Percentiles rank a stretch among this genome's conserved stretches.
These are phyloP conservation scores for Cladosporium velox DNA, from an alignment of 2,329 filamentous ascomycete genomes.

Conservation along the genomic window DNA sequence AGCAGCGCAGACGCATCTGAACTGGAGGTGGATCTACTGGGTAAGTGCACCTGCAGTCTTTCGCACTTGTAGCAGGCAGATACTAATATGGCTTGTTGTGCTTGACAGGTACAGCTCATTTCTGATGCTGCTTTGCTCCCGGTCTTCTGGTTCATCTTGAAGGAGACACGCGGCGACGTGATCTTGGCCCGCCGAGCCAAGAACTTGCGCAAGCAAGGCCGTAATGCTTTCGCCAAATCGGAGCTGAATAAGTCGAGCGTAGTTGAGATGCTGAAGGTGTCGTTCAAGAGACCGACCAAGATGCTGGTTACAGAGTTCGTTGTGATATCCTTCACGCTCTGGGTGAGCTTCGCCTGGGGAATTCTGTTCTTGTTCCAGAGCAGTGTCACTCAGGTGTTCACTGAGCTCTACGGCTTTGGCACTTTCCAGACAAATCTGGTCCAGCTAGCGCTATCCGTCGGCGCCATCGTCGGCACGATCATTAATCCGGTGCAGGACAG, in stretches of 20 bases:
- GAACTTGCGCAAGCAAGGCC: conserved; percentile 43
- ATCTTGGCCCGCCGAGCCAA: conserved; percentile 54
- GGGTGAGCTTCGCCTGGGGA: conserved; percentile 36
- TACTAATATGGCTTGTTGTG: neutral
- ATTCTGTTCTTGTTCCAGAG: conserved; percentile 50
- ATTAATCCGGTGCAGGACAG: conserved; percentile 23
- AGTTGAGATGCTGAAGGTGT: conserved; percentile 32
- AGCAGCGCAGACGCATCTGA: conserved; percentile 29
- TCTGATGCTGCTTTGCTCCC: conserved; percentile 30
- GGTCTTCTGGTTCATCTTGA: conserved; percentile 40
- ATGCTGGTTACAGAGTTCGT: conserved; percentile 55
- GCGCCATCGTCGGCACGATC: conserved; percentile 39
- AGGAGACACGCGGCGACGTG: conserved; percentile 54
- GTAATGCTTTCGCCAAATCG: conserved; percentile 49
- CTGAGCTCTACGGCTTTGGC: conserved; percentile 45
- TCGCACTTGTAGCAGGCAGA: neutral
- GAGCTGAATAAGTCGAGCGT: conserved; percentile 42
- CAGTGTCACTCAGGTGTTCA: conserved; percentile 51
- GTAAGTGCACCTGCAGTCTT: neutral
- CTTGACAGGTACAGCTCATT: conserved; percentile 36
- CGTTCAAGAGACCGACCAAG: conserved; percentile 43
- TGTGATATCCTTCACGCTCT: conserved; percentile 49
- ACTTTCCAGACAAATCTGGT: conserved; percentile 45
- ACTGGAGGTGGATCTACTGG: conserved; percentile 37
- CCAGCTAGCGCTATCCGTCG: conserved; percentile 46